Evolutionary conservation across 345 rosid species (phyloP).

Genomic region (Excoecaria agallocha): DNA sequence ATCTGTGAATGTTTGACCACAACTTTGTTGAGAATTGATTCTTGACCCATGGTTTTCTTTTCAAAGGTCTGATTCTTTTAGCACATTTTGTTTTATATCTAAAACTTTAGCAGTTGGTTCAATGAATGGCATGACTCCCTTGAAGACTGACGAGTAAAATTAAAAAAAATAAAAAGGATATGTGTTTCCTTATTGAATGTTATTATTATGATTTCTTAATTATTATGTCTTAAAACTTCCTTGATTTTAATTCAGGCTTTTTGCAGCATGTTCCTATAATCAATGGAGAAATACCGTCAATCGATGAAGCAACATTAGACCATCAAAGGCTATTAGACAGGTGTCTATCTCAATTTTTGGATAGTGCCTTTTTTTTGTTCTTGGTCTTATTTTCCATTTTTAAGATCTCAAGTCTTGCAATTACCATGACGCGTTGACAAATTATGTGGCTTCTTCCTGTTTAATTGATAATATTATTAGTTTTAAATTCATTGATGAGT

Average conservation of each 20-base stretch:
- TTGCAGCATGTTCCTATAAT: constrained; percentile 84
- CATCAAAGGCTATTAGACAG: constrained; percentile 78
- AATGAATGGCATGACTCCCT: not conserved
- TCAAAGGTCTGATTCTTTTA: not conserved
- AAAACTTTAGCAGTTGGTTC: not conserved
- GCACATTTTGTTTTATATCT: not conserved
- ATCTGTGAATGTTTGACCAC: not conserved
- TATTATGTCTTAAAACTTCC: not conserved
- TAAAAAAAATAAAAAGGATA: too few relatives aligned
- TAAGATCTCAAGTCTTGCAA: not conserved
- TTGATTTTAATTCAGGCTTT: constrained; percentile 39
- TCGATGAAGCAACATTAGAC: constrained; percentile 88
- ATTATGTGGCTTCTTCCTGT: constrained; percentile 42
- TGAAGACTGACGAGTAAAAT: not conserved
- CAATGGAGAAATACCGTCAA: constrained; percentile 91
- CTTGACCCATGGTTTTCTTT: not conserved
- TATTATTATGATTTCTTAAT: not conserved
- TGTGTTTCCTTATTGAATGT: too few relatives aligned
- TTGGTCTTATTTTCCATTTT: constrained; percentile 14
- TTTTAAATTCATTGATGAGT: constrained; percentile 28
- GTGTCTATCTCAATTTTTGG: constrained; percentile 26
- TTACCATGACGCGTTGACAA: constrained; percentile 41
- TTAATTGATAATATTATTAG: not conserved
- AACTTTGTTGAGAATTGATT: not conserved
- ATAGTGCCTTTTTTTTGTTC: constrained; percentile 25